Percentiles rank a stretch among this genome's conserved stretches.
Evolutionary conservation across 352 stramenopile genomes (phyloP).

Genomic region (Phytopythium delawarense): DNA sequence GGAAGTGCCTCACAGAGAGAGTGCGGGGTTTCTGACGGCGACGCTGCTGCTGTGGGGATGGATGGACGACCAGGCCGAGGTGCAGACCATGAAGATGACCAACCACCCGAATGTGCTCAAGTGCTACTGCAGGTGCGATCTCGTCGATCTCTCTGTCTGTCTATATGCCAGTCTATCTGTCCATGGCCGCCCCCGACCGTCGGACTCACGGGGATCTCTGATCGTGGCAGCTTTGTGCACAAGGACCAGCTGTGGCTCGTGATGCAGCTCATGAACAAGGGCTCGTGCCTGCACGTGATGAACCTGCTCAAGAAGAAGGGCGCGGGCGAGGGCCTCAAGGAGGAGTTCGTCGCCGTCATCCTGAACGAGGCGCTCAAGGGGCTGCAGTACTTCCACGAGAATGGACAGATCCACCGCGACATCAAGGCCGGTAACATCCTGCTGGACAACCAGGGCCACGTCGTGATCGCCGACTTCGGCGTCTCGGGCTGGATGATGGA

Average conservation of each 20-base stretch:
- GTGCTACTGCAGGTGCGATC: constrained; percentile 89
- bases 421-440: constrained; percentile 99
- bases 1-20: background rate
- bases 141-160: background rate
- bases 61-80: constrained; percentile 68
- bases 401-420: constrained; percentile 97
- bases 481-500: constrained; percentile 98
- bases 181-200: background rate
- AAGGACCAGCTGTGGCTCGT: constrained; percentile 98
- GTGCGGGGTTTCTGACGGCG: background rate
- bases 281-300: constrained; percentile 97
- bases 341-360: constrained; percentile 97
- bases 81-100: constrained; percentile 98
- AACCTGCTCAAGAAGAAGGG: constrained; percentile 91
- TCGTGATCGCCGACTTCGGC: constrained; percentile 98
- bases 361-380: constrained; percentile 96
- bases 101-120: constrained; percentile 98
- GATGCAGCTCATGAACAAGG: constrained; percentile 99
- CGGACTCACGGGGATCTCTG: background rate
- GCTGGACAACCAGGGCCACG: constrained; percentile 90
- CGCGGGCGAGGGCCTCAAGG: constrained; percentile 84
- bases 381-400: constrained; percentile 99
- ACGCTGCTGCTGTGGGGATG: background rate
- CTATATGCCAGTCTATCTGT: too few species aligned
- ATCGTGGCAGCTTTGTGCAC: constrained; percentile 91